phyloP scores from a whole-genome alignment of 176 grass and related monocot species.

The Chloris gayana region DNA sequence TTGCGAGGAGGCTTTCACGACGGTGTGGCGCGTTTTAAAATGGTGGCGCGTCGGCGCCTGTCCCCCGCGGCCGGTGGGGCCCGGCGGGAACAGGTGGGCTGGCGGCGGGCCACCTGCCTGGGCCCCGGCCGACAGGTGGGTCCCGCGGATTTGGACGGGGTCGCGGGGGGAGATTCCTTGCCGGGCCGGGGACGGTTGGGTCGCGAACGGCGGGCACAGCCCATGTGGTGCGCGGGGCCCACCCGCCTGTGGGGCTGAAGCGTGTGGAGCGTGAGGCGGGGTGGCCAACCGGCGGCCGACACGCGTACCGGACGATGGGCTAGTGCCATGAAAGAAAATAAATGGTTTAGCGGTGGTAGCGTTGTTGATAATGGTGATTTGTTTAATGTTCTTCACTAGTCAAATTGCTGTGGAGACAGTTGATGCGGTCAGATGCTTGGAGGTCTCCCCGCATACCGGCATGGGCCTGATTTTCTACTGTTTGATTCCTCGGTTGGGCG shows the following conservation, averaged over 20 bases:
- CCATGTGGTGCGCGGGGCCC: conserved; percentile 43
- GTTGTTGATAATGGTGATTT: too few species aligned
- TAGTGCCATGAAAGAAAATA: too few species aligned
- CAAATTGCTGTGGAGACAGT: conserved; percentile 11
- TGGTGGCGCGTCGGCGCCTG: conserved; percentile 41
- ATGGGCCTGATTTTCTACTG: not conserved
- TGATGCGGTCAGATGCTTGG: not conserved
- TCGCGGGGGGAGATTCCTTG: conserved; percentile 37
- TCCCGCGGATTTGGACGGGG: conserved; percentile 36
- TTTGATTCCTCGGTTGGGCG: not conserved
- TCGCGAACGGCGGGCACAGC: conserved; percentile 27
- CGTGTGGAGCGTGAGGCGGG: not conserved
- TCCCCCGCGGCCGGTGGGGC: conserved; percentile 34
- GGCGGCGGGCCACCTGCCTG: not conserved
- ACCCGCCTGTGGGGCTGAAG: not conserved
- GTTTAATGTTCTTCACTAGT: not conserved
- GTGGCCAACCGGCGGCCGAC: not conserved
- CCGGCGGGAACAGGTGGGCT: conserved; percentile 16
- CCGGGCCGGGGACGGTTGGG: conserved; percentile 32
- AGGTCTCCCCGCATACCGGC: conserved; percentile 15
- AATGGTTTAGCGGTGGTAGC: too few species aligned
- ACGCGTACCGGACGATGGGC: not conserved
- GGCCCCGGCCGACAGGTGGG: conserved; percentile 47
- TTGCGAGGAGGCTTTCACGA: not conserved
- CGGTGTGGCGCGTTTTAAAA: conserved; percentile 14